phyloP scores from a whole-genome alignment of 108 stramenopile species.

The Skeletonema menzelii region DNA sequence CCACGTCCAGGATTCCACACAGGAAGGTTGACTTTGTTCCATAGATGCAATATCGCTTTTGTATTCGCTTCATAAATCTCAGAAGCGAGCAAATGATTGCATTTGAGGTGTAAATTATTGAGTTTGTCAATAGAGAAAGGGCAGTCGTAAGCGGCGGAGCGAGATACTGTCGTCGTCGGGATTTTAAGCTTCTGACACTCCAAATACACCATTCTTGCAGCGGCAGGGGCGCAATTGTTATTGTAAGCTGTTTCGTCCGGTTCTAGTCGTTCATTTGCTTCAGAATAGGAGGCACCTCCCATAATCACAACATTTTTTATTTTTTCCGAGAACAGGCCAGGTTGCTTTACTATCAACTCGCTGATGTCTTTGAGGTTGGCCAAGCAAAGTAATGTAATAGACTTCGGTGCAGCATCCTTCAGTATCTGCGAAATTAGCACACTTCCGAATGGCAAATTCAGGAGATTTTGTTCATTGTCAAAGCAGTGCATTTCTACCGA shows the following conservation, averaged over 20 bases:
- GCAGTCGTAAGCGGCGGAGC: conserved; percentile 7
- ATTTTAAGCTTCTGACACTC: neutral
- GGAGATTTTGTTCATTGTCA: neutral
- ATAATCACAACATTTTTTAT: conserved; percentile 14
- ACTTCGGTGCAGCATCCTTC: conserved; percentile 7
- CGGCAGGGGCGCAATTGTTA: conserved; percentile 12
- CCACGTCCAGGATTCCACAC: neutral
- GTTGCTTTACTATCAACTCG: neutral
- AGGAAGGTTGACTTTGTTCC: conserved; percentile 11
- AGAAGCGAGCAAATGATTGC: conserved; percentile 10
- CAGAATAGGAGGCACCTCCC: conserved; percentile 8
- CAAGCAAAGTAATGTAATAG: conserved; percentile 12
- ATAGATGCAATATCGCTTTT: conserved; percentile 1
- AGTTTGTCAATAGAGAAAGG: conserved; percentile 5
- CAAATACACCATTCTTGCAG: conserved; percentile 4
- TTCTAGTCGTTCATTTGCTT: conserved; percentile 1
- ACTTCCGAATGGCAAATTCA: neutral
- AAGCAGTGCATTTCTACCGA: conserved; percentile 8
- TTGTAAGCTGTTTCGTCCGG: conserved; percentile 22
- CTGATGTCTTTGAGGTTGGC: conserved; percentile 11
- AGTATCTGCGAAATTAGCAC: neutral
- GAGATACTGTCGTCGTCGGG: conserved; percentile 11
- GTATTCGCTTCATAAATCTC: conserved; percentile 3
- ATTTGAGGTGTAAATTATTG: neutral
- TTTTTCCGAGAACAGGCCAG: conserved; percentile 2